phyloP scores from a whole-genome alignment of 108 stramenopile genomes.

The Conticribra weissflogii region DNA sequence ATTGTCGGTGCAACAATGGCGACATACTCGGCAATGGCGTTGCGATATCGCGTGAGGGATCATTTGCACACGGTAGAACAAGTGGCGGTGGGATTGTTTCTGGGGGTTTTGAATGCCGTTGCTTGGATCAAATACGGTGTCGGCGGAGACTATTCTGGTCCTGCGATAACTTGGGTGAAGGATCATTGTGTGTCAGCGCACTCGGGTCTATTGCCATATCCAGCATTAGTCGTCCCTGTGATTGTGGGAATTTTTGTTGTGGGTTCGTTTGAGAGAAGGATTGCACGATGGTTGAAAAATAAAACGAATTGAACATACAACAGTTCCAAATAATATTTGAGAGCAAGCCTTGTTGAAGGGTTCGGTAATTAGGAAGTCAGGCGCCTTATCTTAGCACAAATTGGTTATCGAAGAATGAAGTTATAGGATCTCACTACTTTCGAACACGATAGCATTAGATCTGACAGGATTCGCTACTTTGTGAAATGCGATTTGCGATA shows the following conservation, averaged over 20 bases:
- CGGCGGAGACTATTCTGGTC: slow-evolving; percentile 22
- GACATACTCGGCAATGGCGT: slow-evolving; percentile 55
- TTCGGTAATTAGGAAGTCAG: no score
- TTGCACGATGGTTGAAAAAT: slow-evolving; percentile 40
- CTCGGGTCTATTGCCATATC: slow-evolving; percentile 59
- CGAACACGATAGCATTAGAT: no score
- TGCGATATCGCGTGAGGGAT: slow-evolving; percentile 68
- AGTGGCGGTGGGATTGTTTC: slow-evolving; percentile 61
- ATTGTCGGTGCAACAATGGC: slow-evolving; percentile 35
- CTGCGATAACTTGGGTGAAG: slow-evolving; percentile 24
- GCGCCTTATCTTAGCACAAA: no score
- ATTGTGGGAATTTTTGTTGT: slow-evolving; percentile 74
- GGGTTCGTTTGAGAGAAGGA: slow-evolving; percentile 78
- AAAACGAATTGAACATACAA: not conserved
- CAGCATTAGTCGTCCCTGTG: slow-evolving; percentile 58
- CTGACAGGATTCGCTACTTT: no score
- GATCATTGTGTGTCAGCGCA: slow-evolving; percentile 52
- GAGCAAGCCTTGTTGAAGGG: no score
- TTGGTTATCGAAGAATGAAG: no score
- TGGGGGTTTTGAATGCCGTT: slow-evolving; percentile 67
- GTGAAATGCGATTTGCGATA: no score
- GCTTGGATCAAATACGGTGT: slow-evolving; percentile 61
- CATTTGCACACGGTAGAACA: slow-evolving; percentile 74
- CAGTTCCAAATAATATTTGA: no score
- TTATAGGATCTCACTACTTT: no score